phyloP scores from a whole-genome alignment of 73 alveolate species.

The Paramecium pentaurelia region DNA sequence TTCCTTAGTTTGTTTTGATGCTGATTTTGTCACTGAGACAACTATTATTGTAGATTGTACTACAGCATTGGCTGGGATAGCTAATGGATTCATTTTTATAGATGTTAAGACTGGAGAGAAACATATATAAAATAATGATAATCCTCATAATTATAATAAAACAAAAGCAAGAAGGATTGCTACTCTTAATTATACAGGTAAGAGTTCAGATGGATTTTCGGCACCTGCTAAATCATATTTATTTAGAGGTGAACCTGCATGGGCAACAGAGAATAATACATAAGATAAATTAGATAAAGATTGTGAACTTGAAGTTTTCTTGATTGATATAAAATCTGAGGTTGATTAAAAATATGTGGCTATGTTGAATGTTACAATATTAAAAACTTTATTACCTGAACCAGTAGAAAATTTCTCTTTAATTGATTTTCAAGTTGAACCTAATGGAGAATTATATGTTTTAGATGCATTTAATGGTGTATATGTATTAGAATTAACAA shows the following conservation, averaged over 20 bases:
- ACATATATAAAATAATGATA: neutral
- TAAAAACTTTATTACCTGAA: neutral
- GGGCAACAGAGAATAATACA: neutral
- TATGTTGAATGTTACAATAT: neutral
- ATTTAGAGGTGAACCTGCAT: constrained; percentile 37
- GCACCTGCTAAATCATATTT: neutral
- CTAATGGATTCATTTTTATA: neutral
- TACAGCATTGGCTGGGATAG: neutral
- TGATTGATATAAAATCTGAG: neutral
- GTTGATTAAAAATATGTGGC: neutral
- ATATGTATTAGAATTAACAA: neutral
- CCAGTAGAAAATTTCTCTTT: neutral
- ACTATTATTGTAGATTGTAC: neutral
- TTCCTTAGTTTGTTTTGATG: neutral
- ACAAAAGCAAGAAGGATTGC: neutral
- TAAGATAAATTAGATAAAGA: neutral
- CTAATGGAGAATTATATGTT: constrained; percentile 35
- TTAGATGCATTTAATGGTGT: constrained; percentile 38
- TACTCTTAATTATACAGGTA: neutral
- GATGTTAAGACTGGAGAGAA: neutral
- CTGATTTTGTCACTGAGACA: neutral
- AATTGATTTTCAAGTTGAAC: constrained; percentile 4
- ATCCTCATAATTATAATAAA: neutral
- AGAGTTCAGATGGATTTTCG: neutral
- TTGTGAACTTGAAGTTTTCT: neutral